Base-by-base conservation (phyloP, 257 asterid genomes). In the Cynanchum wilfordii region DNA sequence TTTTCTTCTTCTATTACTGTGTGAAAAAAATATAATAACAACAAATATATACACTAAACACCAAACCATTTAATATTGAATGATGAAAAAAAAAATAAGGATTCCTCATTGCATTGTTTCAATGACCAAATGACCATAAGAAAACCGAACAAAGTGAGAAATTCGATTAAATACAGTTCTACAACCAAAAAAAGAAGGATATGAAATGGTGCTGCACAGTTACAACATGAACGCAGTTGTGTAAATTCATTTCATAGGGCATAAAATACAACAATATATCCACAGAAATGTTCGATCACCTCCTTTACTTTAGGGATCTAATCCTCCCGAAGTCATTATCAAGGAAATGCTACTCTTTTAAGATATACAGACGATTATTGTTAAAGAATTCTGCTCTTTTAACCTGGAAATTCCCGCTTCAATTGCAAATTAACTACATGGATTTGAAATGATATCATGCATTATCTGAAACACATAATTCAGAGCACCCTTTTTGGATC, bases 401-500 rank as follows among this genome's bases (percentile, higher is more conserved):
- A 69, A 50, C 74, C 40, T 70, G 69, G 47, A 57, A 33, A 49
- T 74, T 68, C 64, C 84, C 57, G 66, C 52, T 30, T 57, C 67
- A 45, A 68, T 30, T 44, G 25, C 47, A 68, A 66, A 49, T 16
- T 56, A 67, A 36, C 51, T 38, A 56, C 68, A 9, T 50, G 45
- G 9, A 42, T 12, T 22, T 24, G 29, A 16, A 38, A 15, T 16
- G 33, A 51, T 27, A 54, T 66, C 55, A 20, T 42, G 22, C 42
- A 66, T 7, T 70, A 77, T 3, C 27, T 63, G 45, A 24, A 12
- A 24, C 63, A 57, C 20, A 22, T 40, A 36, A 20, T 74, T 88
- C 88, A 94, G 80, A 75, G 69, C 75, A 88, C 85, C 66, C 86
- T 90, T 79, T 86, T 94, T 1, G 89, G 83, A 76, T 88, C 97